Conservation (phyloP, 1,284 basidiomycete species). For the Heterobasidion occidentale region DNA sequence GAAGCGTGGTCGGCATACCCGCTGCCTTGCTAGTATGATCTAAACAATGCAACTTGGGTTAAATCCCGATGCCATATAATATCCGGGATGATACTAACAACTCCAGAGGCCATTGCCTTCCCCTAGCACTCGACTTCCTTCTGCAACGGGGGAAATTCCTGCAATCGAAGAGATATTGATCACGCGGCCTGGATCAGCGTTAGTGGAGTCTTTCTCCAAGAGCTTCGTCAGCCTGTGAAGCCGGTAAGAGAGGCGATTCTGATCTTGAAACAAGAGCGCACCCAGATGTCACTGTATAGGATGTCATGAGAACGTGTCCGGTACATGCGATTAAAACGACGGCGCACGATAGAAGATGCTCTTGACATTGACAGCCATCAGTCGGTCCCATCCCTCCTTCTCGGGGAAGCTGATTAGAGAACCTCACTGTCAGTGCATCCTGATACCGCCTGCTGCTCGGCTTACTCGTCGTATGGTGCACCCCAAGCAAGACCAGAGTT, state of each 20-base stretch:
- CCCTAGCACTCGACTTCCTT: conserved; percentile 42
- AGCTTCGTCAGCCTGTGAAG: conserved; percentile 46
- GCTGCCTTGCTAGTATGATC: conserved; percentile 79
- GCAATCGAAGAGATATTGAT: conserved; percentile 80
- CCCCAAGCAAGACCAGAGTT: conserved; percentile 82
- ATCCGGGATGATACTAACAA: conserved; percentile 41
- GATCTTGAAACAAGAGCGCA: conserved; percentile 20
- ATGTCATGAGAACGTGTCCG: conserved; percentile 1
- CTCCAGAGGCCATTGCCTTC: conserved; percentile 71
- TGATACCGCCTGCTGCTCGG: background rate
- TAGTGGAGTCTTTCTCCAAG: conserved; percentile 59
- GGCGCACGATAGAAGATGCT: conserved; percentile 69
- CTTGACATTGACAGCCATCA: conserved; percentile 77
- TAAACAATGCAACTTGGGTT: conserved; percentile 18
- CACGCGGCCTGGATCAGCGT: conserved; percentile 63
- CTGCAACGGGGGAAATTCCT: conserved; percentile 45
- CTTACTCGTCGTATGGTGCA: conserved; percentile 51
- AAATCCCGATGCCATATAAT: background rate
- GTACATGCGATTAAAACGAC: background rate
- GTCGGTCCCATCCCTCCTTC: conserved; percentile 78
- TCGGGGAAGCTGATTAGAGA: conserved; percentile 47
- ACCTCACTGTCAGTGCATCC: background rate
- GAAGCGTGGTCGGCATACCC: conserved; percentile 23
- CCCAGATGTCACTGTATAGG: conserved; percentile 55
- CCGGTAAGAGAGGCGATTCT: conserved; percentile 11